Percentiles rank a stretch among this genome's conserved stretches.
These are phyloP conservation scores for Artemisia annua DNA, from an alignment of 129 eudicot species.

Conservation along the genomic window DNA sequence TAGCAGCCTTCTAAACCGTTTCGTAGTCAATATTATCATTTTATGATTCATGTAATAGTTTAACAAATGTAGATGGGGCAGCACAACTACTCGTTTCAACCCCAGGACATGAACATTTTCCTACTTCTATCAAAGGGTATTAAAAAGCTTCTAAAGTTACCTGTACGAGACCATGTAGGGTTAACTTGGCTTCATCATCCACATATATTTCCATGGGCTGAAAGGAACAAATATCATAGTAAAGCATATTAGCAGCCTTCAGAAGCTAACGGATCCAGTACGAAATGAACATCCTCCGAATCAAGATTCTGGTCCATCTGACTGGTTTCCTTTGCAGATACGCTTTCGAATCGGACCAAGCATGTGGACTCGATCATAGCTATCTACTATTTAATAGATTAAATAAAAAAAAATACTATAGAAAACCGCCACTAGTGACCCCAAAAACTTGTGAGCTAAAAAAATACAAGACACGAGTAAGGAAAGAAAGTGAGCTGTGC, in stretches of 20 bases:
- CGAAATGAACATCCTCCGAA: conserved; percentile 58
- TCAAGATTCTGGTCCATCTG: conserved; percentile 53
- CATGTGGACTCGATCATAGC: conserved; percentile 27
- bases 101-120: background rate
- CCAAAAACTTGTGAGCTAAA: conserved; percentile 23
- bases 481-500: conserved; percentile 16
- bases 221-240: conserved; percentile 84
- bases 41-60: too few relatives aligned
- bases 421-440: conserved; percentile 20
- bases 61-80: too few relatives aligned
- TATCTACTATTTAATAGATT: conserved; percentile 11
- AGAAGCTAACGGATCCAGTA: conserved; percentile 74
- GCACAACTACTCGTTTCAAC: background rate
- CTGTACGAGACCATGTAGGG: conserved; percentile 97
- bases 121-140: background rate
- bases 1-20: too few relatives aligned
- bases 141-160: conserved; percentile 29
- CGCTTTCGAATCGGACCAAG: conserved; percentile 43
- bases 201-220: conserved; percentile 99
- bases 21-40: too few relatives aligned
- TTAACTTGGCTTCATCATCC: conserved; percentile 97
- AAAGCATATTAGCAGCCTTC: conserved; percentile 84
- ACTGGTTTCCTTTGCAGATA: conserved; percentile 50
- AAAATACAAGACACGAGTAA: conserved; percentile 30
- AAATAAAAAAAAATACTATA: conserved; percentile 14